Evolutionary conservation across 495 filamentous ascomycete species (phyloP), one percentile per base, ranked within the genome.

Genomic region (Penicillium verhagenii): DNA sequence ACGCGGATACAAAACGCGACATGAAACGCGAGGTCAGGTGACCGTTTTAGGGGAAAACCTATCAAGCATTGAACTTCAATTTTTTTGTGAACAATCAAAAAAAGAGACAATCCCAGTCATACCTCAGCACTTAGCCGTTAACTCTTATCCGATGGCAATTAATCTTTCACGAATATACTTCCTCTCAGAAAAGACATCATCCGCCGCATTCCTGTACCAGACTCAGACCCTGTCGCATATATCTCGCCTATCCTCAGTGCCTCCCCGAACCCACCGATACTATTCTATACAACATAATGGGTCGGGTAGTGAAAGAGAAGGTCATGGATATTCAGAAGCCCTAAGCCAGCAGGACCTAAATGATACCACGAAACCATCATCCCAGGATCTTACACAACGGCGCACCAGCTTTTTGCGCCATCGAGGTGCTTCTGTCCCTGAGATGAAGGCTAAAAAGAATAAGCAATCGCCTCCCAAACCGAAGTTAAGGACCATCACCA

Each of bases 121-220:
- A 35, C 13, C 33, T 35, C 16, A 4, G 7, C 33, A n/a, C 33
- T 35, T 13, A n/a, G 2, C 13, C 6, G 14, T 2, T 28, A 9
- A n/a, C n/a, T 5, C 16, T 50, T 35, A n/a, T n/a, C 25, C 53
- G 28, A 68, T 66, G 65, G 60, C 60, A 21, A 54, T 53, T 14
- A 55, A 60, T 43, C 54, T 71, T 16, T 52, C 66, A 16, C 54
- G 60, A 6, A 33, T 47, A 16, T 60, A 61, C 37, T 53, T 70
- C 33, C 53, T 65, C 6, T 61, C 56, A 8, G 54, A 59, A 24
- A 45, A 56, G 18, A 67, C 59, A 28, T 70, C 66, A 10, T 49
- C 81, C 6, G 63, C 80, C 11, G 82, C 86, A 0, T 89, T 91
- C 45, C 79, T 92, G 7, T 91, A 90, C 65, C 83, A 87, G 50